A percentile compares a stretch with the other conserved stretches of the same genome.
phyloP scores from a whole-genome alignment of 2,329 filamentous ascomycete species.

The Fusarium sp. region DNA sequence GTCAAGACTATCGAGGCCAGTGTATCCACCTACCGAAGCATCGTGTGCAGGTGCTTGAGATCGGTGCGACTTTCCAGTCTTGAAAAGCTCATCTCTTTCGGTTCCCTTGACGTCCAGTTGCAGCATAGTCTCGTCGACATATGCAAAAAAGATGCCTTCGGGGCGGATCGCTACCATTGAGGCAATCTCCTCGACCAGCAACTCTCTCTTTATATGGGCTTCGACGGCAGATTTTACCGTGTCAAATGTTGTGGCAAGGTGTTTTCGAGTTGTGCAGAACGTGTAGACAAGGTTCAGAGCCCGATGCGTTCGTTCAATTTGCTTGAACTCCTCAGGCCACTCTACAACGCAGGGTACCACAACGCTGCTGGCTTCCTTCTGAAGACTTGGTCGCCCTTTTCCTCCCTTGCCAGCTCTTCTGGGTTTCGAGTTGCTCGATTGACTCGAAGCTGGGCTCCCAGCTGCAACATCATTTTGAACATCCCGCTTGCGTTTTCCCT shows the following conservation, averaged over 20 bases:
- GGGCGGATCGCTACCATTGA: constrained; percentile 83
- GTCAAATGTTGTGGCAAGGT: constrained; percentile 90
- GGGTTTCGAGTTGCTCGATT: constrained; percentile 7
- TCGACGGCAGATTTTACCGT: constrained; percentile 89
- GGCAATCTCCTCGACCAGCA: constrained; percentile 83
- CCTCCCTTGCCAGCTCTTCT: constrained; percentile 11
- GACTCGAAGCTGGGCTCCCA: constrained; percentile 18
- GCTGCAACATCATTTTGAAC: constrained; percentile 2
- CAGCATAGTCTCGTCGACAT: constrained; percentile 85
- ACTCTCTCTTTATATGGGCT: constrained; percentile 76
- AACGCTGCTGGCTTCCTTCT: constrained; percentile 35
- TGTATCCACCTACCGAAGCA: constrained; percentile 67
- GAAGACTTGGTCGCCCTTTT: constrained; percentile 21
- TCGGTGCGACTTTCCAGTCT: constrained; percentile 58
- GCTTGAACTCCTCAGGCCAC: constrained; percentile 82
- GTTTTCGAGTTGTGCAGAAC: constrained; percentile 92
- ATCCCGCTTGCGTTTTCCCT: constrained; percentile 42
- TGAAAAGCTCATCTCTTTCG: constrained; percentile 72
- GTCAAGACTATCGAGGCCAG: constrained; percentile 59
- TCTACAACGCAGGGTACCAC: constrained; percentile 52
- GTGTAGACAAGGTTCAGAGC: constrained; percentile 94
- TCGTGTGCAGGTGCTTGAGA: constrained; percentile 64
- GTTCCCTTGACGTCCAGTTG: constrained; percentile 81
- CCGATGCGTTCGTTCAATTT: constrained; percentile 79
- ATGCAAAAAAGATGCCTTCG: constrained; percentile 81